Percentiles rank a stretch among this genome's conserved stretches.
phyloP scores from a whole-genome alignment of 352 stramenopile species.

The Peronospora belbahrii region DNA sequence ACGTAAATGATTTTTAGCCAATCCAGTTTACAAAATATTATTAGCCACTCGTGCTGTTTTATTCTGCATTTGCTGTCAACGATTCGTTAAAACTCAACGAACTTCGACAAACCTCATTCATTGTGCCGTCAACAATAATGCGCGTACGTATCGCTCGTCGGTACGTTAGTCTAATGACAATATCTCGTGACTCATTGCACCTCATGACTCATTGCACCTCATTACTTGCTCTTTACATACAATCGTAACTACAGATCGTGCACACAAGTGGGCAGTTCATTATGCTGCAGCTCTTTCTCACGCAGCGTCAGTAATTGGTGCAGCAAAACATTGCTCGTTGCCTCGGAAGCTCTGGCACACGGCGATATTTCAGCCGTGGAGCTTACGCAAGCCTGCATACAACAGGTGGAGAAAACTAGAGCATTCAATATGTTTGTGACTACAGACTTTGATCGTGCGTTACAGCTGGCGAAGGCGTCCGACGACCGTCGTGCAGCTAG shows the following conservation, averaged over 20 bases:
- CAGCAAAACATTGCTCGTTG: constrained; percentile 47
- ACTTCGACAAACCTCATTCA: too few relatives aligned
- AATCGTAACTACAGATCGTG: constrained; percentile 4
- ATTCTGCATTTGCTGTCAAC: background rate
- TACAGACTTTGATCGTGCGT: constrained; percentile 58
- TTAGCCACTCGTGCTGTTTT: too few relatives aligned
- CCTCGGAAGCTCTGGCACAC: constrained; percentile 35
- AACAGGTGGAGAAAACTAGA: constrained; percentile 62
- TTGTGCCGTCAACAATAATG: constrained; percentile 24
- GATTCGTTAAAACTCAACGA: background rate
- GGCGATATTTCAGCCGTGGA: constrained; percentile 47
- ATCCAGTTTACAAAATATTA: background rate
- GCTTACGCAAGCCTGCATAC: constrained; percentile 62
- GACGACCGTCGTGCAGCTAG: constrained; percentile 55
- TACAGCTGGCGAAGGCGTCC: constrained; percentile 67
- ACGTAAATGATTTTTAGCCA: constrained; percentile 1
- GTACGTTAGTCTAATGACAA: constrained; percentile 5
- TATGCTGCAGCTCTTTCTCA: background rate
- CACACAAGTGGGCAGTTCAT: background rate
- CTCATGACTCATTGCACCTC: background rate
- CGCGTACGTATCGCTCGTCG: constrained; percentile 7
- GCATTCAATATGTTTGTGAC: constrained; percentile 77
- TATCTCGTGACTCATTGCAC: background rate
- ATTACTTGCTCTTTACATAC: background rate
- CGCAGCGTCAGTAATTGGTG: constrained; percentile 52